A percentile compares a stretch with the other conserved stretches of the same genome.
Conservation (phyloP, 2,329 filamentous ascomycete species). For the Arthroderma uncinatum region DNA sequence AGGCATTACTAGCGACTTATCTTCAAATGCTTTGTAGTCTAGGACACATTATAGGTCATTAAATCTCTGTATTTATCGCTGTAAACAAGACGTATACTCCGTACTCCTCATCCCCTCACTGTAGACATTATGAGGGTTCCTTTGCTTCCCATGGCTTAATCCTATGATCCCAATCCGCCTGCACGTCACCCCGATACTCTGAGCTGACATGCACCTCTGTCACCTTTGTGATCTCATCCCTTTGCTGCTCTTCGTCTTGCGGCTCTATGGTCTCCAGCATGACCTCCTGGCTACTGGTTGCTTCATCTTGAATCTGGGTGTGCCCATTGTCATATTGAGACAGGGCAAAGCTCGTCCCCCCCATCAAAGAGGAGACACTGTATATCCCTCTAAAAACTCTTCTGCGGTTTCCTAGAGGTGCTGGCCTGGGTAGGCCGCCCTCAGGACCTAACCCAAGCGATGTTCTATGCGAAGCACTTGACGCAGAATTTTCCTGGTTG, state of each 20-base stretch:
- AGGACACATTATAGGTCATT: too few relatives aligned
- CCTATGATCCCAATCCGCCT: not conserved
- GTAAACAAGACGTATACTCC: too few relatives aligned
- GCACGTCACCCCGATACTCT: not conserved
- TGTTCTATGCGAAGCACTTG: not conserved
- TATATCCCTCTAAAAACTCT: not conserved
- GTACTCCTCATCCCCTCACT: too few relatives aligned
- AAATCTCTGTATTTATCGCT: slow-evolving; percentile 51
- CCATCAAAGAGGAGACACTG: not conserved
- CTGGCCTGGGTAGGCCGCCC: not conserved
- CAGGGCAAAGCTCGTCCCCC: not conserved
- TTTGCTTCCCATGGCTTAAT: too few relatives aligned
- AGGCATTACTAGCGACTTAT: too few relatives aligned
- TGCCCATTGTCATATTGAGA: not conserved
- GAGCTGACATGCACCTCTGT: not conserved
- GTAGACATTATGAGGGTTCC: too few relatives aligned
- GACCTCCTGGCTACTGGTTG: not conserved
- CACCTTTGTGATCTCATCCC: not conserved
- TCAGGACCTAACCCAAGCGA: not conserved
- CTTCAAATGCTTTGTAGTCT: too few relatives aligned
- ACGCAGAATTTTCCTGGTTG: not conserved
- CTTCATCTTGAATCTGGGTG: not conserved
- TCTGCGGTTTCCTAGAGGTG: not conserved
- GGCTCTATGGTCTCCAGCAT: too few relatives aligned
- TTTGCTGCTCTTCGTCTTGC: not conserved